Percentiles rank a stretch among this genome's conserved stretches.
Evolutionary conservation across 768 basidiomycete genomes (phyloP).

Genomic region (Rossbeevera mucosa): DNA sequence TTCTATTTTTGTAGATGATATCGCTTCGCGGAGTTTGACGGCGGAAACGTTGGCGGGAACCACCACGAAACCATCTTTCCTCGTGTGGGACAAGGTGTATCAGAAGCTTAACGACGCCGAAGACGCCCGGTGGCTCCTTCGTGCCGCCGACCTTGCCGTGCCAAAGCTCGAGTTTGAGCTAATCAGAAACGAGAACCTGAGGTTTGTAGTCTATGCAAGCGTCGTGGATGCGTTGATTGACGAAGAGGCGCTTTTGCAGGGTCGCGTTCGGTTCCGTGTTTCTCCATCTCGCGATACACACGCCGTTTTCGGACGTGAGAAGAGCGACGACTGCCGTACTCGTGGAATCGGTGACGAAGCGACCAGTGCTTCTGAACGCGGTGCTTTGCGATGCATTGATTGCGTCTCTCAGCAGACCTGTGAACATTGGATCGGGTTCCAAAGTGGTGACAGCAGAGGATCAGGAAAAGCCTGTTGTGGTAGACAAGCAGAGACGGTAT

Average conservation of each 20-base stretch:
- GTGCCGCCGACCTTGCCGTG: constrained; percentile 52
- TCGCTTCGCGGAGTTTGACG: constrained; percentile 44
- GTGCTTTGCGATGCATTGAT: constrained; percentile 60
- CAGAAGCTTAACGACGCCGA: constrained; percentile 57
- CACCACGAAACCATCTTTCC: constrained; percentile 73
- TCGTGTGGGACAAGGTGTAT: constrained; percentile 86
- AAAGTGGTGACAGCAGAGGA: constrained; percentile 25
- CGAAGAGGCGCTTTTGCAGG: constrained; percentile 32
- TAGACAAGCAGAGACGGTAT: constrained; percentile 51
- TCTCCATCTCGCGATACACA: constrained; percentile 63
- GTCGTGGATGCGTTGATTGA: not conserved
- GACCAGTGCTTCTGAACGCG: constrained; percentile 46
- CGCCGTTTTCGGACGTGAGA: constrained; percentile 50
- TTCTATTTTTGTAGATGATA: constrained; percentile 33
- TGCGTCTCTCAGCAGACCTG: constrained; percentile 40
- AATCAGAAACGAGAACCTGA: constrained; percentile 46
- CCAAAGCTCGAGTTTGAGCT: constrained; percentile 48
- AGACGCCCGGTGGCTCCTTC: constrained; percentile 75
- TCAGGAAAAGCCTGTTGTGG: constrained; percentile 35
- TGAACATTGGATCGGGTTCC: constrained; percentile 11
- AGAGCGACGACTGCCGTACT: constrained; percentile 43
- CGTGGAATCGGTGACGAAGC: constrained; percentile 30
- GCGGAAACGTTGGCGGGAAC: constrained; percentile 45
- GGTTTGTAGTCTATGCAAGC: constrained; percentile 29
- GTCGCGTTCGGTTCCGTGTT: constrained; percentile 60